Evolutionary conservation across 352 stramenopile species (phyloP), one percentile per base, ranked within the genome.

Genomic region (Hyaloperonospora brassicae): DNA sequence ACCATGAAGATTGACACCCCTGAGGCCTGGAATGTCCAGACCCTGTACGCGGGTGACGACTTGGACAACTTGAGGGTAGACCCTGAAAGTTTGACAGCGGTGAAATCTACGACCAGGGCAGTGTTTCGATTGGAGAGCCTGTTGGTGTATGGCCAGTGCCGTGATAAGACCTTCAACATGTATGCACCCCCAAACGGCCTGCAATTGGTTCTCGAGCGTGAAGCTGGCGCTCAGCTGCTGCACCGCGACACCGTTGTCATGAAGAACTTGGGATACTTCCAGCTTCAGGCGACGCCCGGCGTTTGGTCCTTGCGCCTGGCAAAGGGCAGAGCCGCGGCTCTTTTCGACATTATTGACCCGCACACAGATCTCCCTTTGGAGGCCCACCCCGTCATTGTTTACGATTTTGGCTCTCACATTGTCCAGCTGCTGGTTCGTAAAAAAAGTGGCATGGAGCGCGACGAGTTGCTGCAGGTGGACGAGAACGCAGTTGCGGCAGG

Each of bases 221-320:
- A 86, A n/a, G 64, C 87, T 22, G 79, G 73, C 9, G 66, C 51
- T 44, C 52, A 66, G 24, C 65, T 67, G 22, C 50, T 88, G 35
- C 73, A 90, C 45, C 84, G 82, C 22, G 97, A 99, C 61, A 99
- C 97, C 12, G 61, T 99, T 3, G 97, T 99, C 14, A 99, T 99
- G 97, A 97, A 98, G 60, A 99, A 98, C 70, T 69, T 98, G 27
- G 97, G 97, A 12, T 99, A 99, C 79, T 99, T 98, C 73, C 97
- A 99, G 64, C 76, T 99, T 11, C 90, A 98, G 54, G 95, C 95
- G 0, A 95, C 96, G 1, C 96, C 96, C 24, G 96, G 96, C 22
- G 81, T 98, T 11, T 98, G 87, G 84, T 73, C 89, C 38, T 64
- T 99, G 21, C 67, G 83, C n/a, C 83, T 98, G 21, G 89, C 89